Evolutionary conservation across 768 basidiomycete genomes (phyloP).

Genomic region (Tulasnella sp.): DNA sequence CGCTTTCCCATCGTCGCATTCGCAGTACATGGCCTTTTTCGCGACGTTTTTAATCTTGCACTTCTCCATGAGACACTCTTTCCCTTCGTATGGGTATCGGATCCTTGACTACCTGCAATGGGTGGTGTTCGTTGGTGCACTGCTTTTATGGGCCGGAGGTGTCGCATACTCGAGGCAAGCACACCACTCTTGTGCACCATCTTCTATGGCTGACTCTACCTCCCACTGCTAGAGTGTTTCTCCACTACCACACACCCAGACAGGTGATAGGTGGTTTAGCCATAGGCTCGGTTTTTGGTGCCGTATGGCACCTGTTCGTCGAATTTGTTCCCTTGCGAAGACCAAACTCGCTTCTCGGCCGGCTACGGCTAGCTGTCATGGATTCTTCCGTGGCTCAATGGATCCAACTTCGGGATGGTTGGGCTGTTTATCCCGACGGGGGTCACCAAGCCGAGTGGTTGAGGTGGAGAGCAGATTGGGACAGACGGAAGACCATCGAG

Average conservation of each 20-base stretch:
- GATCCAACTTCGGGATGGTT: constrained; percentile 68
- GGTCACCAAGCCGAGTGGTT: constrained; percentile 63
- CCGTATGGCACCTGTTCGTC: constrained; percentile 40
- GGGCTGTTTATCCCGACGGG: constrained; percentile 71
- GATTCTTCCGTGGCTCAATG: constrained; percentile 47
- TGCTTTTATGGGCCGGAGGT: constrained; percentile 44
- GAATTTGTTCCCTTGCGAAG: constrained; percentile 46
- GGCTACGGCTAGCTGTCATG: constrained; percentile 26
- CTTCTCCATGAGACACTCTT: constrained; percentile 56
- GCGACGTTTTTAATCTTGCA: constrained; percentile 65
- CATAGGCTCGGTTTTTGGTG: constrained; percentile 49
- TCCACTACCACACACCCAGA: constrained; percentile 60
- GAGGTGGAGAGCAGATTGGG: constrained; percentile 34
- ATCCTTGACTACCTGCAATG: constrained; percentile 45
- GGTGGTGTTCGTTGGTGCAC: constrained; percentile 34
- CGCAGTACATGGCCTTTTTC: constrained; percentile 86
- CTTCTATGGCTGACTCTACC: background rate
- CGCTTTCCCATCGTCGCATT: constrained; percentile 81
- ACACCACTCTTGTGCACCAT: background rate
- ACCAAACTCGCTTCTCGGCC: constrained; percentile 36
- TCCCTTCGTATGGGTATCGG: constrained; percentile 39
- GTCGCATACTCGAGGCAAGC: constrained; percentile 74
- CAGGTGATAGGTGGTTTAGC: constrained; percentile 67
- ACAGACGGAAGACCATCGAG: too few species aligned
- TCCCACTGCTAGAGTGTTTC: constrained; percentile 39